phyloP scores from a whole-genome alignment of 2,329 filamentous ascomycete species.

The Sphaerulina vaccinii region DNA sequence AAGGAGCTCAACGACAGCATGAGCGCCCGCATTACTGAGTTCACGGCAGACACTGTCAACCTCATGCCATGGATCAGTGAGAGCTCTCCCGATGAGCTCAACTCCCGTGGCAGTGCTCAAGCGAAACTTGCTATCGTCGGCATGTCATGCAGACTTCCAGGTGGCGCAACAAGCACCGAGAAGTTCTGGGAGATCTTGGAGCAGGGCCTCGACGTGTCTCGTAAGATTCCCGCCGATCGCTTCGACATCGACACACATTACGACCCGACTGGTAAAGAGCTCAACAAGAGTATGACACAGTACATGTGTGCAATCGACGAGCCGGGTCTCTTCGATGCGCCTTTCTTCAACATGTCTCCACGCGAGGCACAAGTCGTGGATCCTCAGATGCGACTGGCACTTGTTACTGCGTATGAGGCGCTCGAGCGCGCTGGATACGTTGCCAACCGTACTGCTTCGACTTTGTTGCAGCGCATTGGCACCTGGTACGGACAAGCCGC shows the following conservation, averaged over 20 bases:
- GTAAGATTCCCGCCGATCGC: conserved; percentile 14
- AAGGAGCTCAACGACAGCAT: conserved; percentile 24
- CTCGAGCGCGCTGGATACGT: conserved; percentile 22
- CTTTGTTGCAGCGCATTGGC: conserved; percentile 33
- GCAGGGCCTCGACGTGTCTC: conserved; percentile 14
- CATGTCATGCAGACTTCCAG: conserved; percentile 13
- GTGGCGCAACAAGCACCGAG: conserved; percentile 13
- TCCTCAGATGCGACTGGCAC: conserved; percentile 15
- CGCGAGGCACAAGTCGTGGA: conserved; percentile 25
- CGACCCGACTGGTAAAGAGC: conserved; percentile 17
- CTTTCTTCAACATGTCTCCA: conserved; percentile 44
- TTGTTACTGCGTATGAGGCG: conserved; percentile 24
- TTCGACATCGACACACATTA: conserved; percentile 20
- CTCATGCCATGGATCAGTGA: conserved; percentile 11
- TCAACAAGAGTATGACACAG: conserved; percentile 28
- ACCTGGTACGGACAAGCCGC: conserved; percentile 37
- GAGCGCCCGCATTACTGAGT: conserved; percentile 8
- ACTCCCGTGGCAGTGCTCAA: background rate
- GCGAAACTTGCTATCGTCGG: conserved; percentile 9
- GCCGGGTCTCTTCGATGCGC: conserved; percentile 41
- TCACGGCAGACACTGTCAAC: conserved; percentile 3
- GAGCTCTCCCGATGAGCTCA: background rate
- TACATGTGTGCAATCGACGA: conserved; percentile 43
- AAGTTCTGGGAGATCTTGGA: conserved; percentile 22
- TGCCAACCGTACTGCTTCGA: conserved; percentile 33